Conservation (phyloP, 352 stramenopile species). For the Elongisporangium undulatum region DNA sequence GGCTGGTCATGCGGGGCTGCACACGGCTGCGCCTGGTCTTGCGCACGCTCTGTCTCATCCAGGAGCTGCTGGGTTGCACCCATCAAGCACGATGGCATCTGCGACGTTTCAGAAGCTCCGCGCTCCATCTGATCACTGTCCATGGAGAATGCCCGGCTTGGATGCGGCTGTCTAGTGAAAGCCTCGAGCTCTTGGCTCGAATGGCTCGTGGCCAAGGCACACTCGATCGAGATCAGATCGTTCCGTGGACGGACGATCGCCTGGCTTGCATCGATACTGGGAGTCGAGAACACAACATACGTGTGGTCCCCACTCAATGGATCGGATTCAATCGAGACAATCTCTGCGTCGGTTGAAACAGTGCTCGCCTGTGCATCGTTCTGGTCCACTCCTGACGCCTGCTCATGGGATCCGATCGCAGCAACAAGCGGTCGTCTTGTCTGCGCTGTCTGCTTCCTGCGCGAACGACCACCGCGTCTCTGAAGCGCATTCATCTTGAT, state of each 20-base stretch:
- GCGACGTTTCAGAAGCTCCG: not conserved
- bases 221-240: constrained; percentile 7
- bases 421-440: not conserved
- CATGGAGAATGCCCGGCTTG: not conserved
- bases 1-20: not conserved
- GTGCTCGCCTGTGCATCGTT: too few relatives aligned
- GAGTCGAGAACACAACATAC: constrained; percentile 6
- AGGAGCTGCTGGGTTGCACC: not conserved
- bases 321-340: not conserved
- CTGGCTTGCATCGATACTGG: not conserved
- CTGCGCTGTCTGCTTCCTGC: not conserved
- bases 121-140: not conserved
- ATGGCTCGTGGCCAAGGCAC: not conserved
- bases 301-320: not conserved
- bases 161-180: not conserved
- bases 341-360: too few relatives aligned
- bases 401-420: not conserved
- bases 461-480: not conserved
- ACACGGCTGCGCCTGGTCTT: not conserved
- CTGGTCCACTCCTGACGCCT: not conserved
- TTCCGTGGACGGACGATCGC: constrained; percentile 1
- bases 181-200: not conserved
- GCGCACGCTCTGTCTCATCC: not conserved
- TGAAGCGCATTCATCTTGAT: not conserved
- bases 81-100: not conserved